These are phyloP conservation scores for Pyrenophora tritici-repentis DNA, from an alignment of 2,329 filamentous ascomycete genomes.

Conservation along the genomic window DNA sequence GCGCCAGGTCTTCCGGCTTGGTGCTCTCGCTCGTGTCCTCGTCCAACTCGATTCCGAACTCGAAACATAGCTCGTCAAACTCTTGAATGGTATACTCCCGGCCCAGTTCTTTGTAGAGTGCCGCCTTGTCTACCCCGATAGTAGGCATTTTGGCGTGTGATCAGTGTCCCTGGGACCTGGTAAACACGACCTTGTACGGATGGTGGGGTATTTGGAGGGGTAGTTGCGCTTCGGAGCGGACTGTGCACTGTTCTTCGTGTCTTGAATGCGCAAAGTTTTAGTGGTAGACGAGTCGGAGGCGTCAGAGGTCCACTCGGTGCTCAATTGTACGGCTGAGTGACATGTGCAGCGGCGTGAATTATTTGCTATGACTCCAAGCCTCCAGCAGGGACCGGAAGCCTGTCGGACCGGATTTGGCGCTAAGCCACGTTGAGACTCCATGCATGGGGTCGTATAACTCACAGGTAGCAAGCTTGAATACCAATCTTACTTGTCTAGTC, in stretches of 20 bases:
- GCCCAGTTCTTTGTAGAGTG: slow-evolving; percentile 89
- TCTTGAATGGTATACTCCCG: slow-evolving; percentile 90
- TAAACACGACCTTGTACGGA: slow-evolving; percentile 16
- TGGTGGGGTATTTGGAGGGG: slow-evolving; percentile 42
- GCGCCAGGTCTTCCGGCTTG: slow-evolving; percentile 59
- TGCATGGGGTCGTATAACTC: neutral
- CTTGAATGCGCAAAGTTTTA: neutral
- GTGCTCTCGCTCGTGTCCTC: slow-evolving; percentile 65
- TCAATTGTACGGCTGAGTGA: slow-evolving; percentile 7
- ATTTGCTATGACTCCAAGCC: slow-evolving; percentile 35
- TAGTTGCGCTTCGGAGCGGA: slow-evolving; percentile 6
- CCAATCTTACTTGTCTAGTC: too few species aligned
- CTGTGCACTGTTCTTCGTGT: too few species aligned
- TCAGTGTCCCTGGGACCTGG: slow-evolving; percentile 2
- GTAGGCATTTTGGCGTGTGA: slow-evolving; percentile 76
- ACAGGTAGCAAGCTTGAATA: neutral
- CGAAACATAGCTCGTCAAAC: slow-evolving; percentile 97
- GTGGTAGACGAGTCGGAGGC: neutral
- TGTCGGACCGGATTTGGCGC: slow-evolving; percentile 19
- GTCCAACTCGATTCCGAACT: slow-evolving; percentile 97
- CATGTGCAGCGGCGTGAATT: slow-evolving; percentile 18
- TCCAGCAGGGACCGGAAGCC: slow-evolving; percentile 18
- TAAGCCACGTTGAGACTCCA: slow-evolving; percentile 12
- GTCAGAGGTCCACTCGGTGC: neutral
- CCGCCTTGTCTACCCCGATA: slow-evolving; percentile 94